phyloP scores from a whole-genome alignment of 306 rosid genomes.

The Dryas octopetala region DNA sequence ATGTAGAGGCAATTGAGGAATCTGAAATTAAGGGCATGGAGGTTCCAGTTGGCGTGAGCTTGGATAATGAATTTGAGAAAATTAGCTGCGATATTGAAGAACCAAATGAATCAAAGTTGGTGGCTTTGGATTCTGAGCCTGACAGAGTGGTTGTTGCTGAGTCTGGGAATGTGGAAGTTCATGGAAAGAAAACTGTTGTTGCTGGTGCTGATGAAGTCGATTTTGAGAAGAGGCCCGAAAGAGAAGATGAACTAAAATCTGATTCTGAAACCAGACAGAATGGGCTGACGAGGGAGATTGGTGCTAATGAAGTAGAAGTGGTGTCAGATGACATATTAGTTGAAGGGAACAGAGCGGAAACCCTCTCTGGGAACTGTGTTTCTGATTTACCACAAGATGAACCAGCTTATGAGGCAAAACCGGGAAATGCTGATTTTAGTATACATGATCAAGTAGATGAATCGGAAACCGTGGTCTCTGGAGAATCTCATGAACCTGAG shows the following conservation, averaged over 20 bases:
- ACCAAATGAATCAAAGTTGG: slow-evolving; percentile 13
- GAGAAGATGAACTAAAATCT: slow-evolving; percentile 26
- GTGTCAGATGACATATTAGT: neutral
- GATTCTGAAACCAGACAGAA: slow-evolving; percentile 19
- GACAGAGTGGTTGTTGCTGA: slow-evolving; percentile 29
- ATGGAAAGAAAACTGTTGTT: slow-evolving; percentile 16
- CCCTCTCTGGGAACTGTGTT: slow-evolving; percentile 2
- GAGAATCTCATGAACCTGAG: slow-evolving; percentile 30
- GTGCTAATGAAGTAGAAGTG: slow-evolving; percentile 16
- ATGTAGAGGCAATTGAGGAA: slow-evolving; percentile 36
- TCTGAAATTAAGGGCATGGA: slow-evolving; percentile 40
- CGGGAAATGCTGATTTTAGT: slow-evolving; percentile 14
- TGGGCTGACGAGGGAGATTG: slow-evolving; percentile 2
- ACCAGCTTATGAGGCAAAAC: slow-evolving; percentile 10
- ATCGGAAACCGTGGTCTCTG: slow-evolving; percentile 20
- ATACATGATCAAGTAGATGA: slow-evolving; percentile 25
- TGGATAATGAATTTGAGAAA: slow-evolving; percentile 53
- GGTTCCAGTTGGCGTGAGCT: slow-evolving; percentile 29
- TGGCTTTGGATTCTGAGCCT: slow-evolving; percentile 23
- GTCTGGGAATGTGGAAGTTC: slow-evolving; percentile 29
- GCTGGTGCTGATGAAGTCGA: slow-evolving; percentile 22
- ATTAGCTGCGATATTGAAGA: slow-evolving; percentile 33
- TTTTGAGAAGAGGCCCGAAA: slow-evolving; percentile 12
- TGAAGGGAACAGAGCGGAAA: slow-evolving; percentile 15
- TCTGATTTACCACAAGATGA: slow-evolving; percentile 19